Base-by-base conservation (phyloP, 495 filamentous ascomycete genomes). In the Penicillium silybi region DNA sequence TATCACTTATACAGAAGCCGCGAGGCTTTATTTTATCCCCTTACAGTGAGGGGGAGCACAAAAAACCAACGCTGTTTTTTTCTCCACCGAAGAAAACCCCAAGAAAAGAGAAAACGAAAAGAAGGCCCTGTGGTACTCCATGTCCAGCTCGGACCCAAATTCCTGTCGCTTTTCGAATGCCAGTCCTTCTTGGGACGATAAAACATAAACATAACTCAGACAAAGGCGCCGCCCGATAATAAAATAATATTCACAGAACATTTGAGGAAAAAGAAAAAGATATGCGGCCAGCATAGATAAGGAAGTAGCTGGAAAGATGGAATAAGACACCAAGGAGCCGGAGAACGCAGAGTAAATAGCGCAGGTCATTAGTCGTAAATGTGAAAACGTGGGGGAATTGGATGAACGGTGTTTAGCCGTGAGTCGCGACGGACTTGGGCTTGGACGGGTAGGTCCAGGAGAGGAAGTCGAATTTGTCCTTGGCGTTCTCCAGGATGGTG, bases 391-490 rank as follows among this genome's bases (percentile, higher is more conserved):
- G 44, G 46, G 34, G 52, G 42, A 34, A 39, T 35, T 34, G 37
- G 18, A 50, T 50, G 54, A 41, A 34, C n/a, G 22, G 52, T 39
- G 35, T 13, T 67, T 61, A 76, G 59, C 72, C 74, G 54, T 73
- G 66, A 8, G 74, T 74, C 26, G 72, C 61, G 18, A 74, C 64
- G 35, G 70, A 72, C 61, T 78, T 79, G 6, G 68, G 59, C 56
- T 76, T 80, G 19, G 76, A 75, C 17, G 66, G 68, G 54, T 78
- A 67, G 35, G 79, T 72, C 79, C 80, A 82, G 35, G 75, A 70
- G 41, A 80, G 71, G 50, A 83, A 76, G 53, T 82, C 80, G 47
- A 82, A 81, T 42, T 79, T 80, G 49, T 83, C 78, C 56, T 73
- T 77, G 38, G 66, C 70, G 32, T 64, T 76, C 55, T 87, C 84